phyloP scores from a whole-genome alignment of 192 early-diverging fungal genomes.

The Podila horticola region DNA sequence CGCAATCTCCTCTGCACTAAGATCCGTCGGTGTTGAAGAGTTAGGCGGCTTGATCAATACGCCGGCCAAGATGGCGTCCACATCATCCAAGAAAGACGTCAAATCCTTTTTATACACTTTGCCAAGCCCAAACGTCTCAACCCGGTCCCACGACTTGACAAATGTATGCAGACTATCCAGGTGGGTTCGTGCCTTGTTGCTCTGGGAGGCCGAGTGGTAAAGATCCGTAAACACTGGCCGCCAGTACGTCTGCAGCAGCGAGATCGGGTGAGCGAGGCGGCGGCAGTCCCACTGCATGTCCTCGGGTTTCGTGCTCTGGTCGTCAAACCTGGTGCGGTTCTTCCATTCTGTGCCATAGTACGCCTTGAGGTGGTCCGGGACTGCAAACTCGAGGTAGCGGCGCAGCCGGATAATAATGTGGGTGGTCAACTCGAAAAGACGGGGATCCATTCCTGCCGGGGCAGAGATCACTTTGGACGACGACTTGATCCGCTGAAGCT shows the following conservation, averaged over 20 bases:
- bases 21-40: neutral
- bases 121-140: slow-evolving; percentile 38
- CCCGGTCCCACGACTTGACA: slow-evolving; percentile 41
- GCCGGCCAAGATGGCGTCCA: slow-evolving; percentile 24
- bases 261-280: slow-evolving; percentile 20
- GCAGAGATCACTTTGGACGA: neutral
- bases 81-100: slow-evolving; percentile 24
- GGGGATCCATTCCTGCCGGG: slow-evolving; percentile 37
- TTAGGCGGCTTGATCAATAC: slow-evolving; percentile 8
- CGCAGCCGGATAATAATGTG: slow-evolving; percentile 39
- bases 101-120: slow-evolving; percentile 51
- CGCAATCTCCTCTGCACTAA: neutral
- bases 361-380: slow-evolving; percentile 30
- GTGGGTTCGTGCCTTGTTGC: neutral
- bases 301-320: slow-evolving; percentile 9
- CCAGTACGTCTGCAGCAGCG: slow-evolving; percentile 22
- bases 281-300: slow-evolving; percentile 25
- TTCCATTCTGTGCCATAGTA: slow-evolving; percentile 29
- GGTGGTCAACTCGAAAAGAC: slow-evolving; percentile 23
- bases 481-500: slow-evolving; percentile 34
- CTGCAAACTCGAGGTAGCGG: slow-evolving; percentile 19
- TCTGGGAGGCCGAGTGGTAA: neutral
- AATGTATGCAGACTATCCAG: slow-evolving; percentile 20
- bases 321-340: slow-evolving; percentile 10
- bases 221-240: slow-evolving; percentile 16